Conservation (phyloP, 352 stramenopile species). For the Phytopythium kandeliae region DNA sequence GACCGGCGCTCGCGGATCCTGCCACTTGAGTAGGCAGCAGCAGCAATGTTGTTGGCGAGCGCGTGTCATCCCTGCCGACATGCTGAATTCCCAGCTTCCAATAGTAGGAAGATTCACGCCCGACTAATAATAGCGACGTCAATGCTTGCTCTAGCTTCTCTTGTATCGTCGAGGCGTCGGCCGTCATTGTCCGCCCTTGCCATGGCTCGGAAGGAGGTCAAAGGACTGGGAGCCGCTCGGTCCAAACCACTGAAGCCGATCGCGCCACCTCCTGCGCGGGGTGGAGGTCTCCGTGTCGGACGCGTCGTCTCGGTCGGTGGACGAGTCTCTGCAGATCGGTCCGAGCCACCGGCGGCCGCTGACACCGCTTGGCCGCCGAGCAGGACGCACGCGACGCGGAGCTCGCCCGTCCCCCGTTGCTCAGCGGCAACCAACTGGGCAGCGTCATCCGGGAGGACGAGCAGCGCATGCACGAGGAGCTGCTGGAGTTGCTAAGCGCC, state of each 20-base stretch:
- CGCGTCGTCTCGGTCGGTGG: conserved; percentile 42
- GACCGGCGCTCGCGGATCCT: conserved; percentile 22
- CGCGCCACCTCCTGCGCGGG: conserved; percentile 8
- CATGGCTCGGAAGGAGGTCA: conserved; percentile 2
- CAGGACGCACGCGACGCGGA: conserved; percentile 23
- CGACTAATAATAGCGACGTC: not conserved
- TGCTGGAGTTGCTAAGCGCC: conserved; percentile 55
- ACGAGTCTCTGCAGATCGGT: not conserved
- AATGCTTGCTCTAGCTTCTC: no score
- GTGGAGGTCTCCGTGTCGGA: conserved; percentile 39
- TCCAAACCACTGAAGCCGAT: conserved; percentile 7
- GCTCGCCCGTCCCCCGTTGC: conserved; percentile 2
- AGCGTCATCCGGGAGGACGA: conserved; percentile 41
- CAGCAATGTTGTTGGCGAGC: conserved; percentile 63
- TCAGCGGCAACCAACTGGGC: conserved; percentile 14
- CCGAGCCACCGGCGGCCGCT: not conserved
- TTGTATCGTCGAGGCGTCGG: not conserved
- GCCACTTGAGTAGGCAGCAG: conserved; percentile 32
- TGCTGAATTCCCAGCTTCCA: not conserved
- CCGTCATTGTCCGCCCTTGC: not conserved
- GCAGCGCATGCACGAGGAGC: conserved; percentile 43
- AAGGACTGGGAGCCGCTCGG: no score
- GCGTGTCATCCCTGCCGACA: conserved; percentile 28
- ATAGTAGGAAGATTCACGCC: no score
- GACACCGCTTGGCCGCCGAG: not conserved